Evolutionary conservation across 129 eudicot species (phyloP).

Genomic region (Centaurea solstitialis): DNA sequence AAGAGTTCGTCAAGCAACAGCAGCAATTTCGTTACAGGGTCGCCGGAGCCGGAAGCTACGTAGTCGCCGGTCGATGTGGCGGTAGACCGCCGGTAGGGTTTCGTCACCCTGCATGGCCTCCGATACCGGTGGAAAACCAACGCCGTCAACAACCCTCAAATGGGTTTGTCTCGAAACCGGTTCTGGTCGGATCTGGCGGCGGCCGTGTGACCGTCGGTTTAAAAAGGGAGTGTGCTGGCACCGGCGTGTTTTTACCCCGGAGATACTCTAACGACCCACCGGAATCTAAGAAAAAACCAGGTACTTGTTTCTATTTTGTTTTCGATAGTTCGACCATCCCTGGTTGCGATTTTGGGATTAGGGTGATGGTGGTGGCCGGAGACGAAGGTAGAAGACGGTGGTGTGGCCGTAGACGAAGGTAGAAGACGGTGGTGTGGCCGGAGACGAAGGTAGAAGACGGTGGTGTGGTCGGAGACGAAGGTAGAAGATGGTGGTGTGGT

Average conservation of each 20-base stretch:
- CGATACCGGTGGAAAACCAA: constrained; percentile 16
- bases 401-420: no score
- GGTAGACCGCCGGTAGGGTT: constrained; percentile 21
- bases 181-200: constrained; percentile 11
- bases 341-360: no score
- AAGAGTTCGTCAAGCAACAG: constrained; percentile 12
- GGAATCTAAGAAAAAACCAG: constrained; percentile 48
- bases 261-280: constrained; percentile 19
- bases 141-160: not conserved
- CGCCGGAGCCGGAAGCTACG: constrained; percentile 7
- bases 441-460: no score
- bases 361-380: no score
- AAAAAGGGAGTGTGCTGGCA: constrained; percentile 63
- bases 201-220: constrained; percentile 4
- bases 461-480: no score
- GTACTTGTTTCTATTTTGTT: no score
- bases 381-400: no score
- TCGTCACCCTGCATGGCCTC: constrained; percentile 50
- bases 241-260: constrained; percentile 84
- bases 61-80: constrained; percentile 16
- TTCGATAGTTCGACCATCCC: no score
- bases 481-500: no score
- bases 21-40: constrained; percentile 25
- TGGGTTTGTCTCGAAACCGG: constrained; percentile 10
- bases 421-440: no score